Evolutionary conservation across 176 grass and related monocot genomes (phyloP), one percentile per base, ranked within the genome.

Genomic region (Hsuehochloa calcarea): DNA sequence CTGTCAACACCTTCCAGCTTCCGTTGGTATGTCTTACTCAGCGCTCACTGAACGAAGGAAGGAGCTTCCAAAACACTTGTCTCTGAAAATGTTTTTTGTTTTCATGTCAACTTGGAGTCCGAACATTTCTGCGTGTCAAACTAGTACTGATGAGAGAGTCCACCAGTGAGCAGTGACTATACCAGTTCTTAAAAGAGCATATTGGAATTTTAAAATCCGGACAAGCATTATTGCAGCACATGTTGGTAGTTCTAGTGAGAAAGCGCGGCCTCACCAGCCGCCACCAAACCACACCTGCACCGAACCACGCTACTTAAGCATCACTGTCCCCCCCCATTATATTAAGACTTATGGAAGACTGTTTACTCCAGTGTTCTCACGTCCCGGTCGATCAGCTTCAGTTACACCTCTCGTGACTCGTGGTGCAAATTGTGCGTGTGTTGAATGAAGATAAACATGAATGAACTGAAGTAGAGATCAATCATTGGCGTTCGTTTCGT

Each of bases 351-450:
- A 19, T 10, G 34, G 6, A 25, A 23, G 69, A 83, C 55, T 19
- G 59, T 49, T 15, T 15, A 49, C 46, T 49, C 12, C 46, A 25
- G 64, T 35, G 64, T 78, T 85, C 64, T 85, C 74, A 19, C 65
- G 65, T 65, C 74, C 51, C 51, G 9, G 37, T 29, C 39, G 46
- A 35, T 11, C 9, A 14, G 2, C 27, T 39, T 51, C 29, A 5
- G 4, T 0, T n/a, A n/a, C 35, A 15, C 13, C 0, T 11, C 27
- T 41, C 22, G 12, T n/a, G 20, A 11, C 27, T 41, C 22, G 12
- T n/a, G 20, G 17, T 25, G 68, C 68, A 25, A 10, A 1, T 20
- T 60, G 58, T 1, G n/a, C n/a, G n/a, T 12, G 14, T 10, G 14
- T 11, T 43, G 16, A 12, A 26, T 43, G 16, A 12, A 26, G 23